phyloP scores from a whole-genome alignment of 345 rosid species.

The Corchorus olitorius region DNA sequence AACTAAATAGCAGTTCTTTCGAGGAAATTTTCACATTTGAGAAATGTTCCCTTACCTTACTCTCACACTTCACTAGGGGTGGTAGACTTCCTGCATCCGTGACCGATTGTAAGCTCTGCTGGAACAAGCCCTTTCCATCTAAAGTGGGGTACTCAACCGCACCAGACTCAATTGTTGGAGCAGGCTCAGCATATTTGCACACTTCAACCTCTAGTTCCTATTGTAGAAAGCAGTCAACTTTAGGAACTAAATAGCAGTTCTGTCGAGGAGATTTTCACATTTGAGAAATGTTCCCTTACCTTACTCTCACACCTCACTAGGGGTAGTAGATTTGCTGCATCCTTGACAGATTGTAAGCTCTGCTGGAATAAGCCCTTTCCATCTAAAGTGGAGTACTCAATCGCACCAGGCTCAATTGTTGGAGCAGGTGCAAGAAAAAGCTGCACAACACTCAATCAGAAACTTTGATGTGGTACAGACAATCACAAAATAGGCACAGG shows the following conservation, averaged over 20 bases:
- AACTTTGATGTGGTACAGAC: background rate
- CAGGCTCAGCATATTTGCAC: slow-evolving; percentile 18
- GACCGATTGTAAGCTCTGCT: slow-evolving; percentile 13
- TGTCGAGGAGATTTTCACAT: background rate
- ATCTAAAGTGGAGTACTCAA: slow-evolving; percentile 16
- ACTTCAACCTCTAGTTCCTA: slow-evolving; percentile 37
- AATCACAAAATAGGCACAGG: background rate
- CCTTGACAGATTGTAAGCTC: slow-evolving; percentile 15
- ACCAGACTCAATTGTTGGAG: too few species aligned
- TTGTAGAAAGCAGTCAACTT: slow-evolving; percentile 14
- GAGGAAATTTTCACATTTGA: background rate
- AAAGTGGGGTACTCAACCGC: too few species aligned
- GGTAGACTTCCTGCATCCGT: slow-evolving; percentile 19
- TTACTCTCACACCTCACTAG: slow-evolving; percentile 13
- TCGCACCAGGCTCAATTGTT: slow-evolving; percentile 15
- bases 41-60: slow-evolving; percentile 20
- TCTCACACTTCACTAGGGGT: slow-evolving; percentile 9
- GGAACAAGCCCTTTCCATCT: slow-evolving; percentile 18
- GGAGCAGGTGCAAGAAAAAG: slow-evolving; percentile 25
- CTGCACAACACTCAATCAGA: slow-evolving; percentile 19
- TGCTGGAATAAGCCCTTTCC: slow-evolving; percentile 17
- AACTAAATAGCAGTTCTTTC: background rate
- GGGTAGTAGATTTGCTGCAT: slow-evolving; percentile 18
- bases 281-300: slow-evolving; percentile 14
- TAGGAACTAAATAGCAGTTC: background rate